These are phyloP conservation scores for Calamus simplicifolius DNA, from an alignment of 176 grass and related monocot species.

Conservation along the genomic window DNA sequence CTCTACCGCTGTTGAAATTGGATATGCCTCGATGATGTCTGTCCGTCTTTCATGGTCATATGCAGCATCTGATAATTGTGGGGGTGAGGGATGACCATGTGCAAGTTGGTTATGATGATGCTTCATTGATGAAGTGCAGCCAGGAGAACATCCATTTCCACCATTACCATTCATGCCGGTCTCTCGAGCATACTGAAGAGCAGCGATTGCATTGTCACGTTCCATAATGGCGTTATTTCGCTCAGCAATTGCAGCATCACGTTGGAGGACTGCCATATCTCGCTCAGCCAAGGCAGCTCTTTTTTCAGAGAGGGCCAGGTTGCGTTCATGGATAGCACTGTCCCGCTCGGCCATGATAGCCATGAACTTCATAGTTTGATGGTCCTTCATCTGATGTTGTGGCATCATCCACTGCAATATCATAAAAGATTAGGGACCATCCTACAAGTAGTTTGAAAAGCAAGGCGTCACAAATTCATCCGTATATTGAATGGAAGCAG, in stretches of 20 bases:
- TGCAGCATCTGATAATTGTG: slow-evolving; percentile 69
- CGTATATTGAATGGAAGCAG: no score
- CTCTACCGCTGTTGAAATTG: slow-evolving; percentile 37
- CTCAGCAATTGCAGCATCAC: slow-evolving; percentile 69
- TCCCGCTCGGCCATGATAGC: slow-evolving; percentile 67
- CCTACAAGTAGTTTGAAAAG: no score
- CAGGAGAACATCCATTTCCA: slow-evolving; percentile 31
- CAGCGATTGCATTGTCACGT: slow-evolving; percentile 68
- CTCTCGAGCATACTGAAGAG: slow-evolving; percentile 50
- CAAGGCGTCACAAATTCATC: no score
- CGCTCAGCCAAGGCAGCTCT: slow-evolving; percentile 75
- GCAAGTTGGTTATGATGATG: slow-evolving; percentile 29
- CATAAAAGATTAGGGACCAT: no score
- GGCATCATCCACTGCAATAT: slow-evolving; percentile 77
- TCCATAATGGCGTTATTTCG: slow-evolving; percentile 68
- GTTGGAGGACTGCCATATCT: slow-evolving; percentile 65
- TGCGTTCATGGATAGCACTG: slow-evolving; percentile 64
- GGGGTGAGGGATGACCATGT: slow-evolving; percentile 46
- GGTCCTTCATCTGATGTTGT: slow-evolving; percentile 63
- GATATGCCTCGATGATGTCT: slow-evolving; percentile 76
- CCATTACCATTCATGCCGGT: slow-evolving; percentile 40
- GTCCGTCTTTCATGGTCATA: slow-evolving; percentile 71
- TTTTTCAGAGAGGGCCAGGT: slow-evolving; percentile 75
- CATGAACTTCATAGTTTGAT: slow-evolving; percentile 52
- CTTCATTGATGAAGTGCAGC: slow-evolving; percentile 26